Percentiles rank a stretch among this genome's conserved stretches.
Conservation (phyloP, 202 grass and related monocot genomes). For the Alloteropsis angusta region DNA sequence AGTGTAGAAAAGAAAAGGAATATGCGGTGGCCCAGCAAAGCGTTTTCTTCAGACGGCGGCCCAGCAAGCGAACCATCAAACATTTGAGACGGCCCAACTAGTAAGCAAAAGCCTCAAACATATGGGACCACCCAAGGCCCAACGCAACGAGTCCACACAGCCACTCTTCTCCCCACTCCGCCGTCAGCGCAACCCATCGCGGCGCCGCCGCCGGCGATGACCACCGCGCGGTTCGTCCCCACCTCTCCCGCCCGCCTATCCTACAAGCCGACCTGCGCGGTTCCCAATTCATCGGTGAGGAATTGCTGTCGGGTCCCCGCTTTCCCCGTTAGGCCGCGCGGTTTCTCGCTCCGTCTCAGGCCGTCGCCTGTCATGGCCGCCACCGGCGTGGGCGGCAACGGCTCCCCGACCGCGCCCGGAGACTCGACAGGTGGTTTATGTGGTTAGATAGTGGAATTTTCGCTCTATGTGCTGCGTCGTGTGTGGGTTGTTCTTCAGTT, state of each 20-base stretch:
- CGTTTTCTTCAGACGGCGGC: neutral
- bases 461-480: neutral
- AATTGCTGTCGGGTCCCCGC: neutral
- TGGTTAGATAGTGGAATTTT: neutral
- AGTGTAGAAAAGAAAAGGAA: neutral
- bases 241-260: neutral
- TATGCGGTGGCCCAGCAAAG: neutral
- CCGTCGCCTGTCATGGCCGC: constrained; percentile 19
- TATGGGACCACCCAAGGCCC: neutral
- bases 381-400: constrained; percentile 17
- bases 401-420: neutral
- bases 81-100: neutral
- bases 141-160: neutral
- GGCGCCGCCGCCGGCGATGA: too few species aligned
- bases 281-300: neutral
- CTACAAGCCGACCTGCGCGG: neutral
- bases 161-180: neutral
- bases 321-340: neutral
- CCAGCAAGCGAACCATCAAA: neutral
- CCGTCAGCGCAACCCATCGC: too few species aligned
- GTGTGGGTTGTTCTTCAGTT: too few species aligned
- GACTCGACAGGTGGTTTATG: neutral
- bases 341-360: neutral
- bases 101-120: neutral
- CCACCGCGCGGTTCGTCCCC: constrained; percentile 16